A percentile compares a stretch with the other conserved stretches of the same genome.
These are phyloP conservation scores for Kluyveromyces marxianus DNA, from an alignment of 1,139 yeast genomes.

Conservation along the genomic window DNA sequence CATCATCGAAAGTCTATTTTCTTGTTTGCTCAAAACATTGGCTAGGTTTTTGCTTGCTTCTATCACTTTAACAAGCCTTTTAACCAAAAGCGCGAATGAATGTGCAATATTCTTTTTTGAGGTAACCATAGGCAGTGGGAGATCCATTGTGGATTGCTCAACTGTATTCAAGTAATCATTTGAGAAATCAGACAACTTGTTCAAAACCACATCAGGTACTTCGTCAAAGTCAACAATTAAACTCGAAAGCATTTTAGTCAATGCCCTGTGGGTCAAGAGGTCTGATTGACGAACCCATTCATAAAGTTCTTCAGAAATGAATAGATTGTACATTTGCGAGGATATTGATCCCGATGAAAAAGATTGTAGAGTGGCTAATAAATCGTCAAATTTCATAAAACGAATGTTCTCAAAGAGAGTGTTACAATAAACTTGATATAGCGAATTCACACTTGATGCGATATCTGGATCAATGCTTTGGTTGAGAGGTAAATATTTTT, in stretches of 20 bases:
- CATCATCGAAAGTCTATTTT: conserved; percentile 47
- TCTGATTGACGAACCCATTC: conserved; percentile 69
- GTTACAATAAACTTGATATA: conserved; percentile 58
- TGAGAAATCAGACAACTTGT: conserved; percentile 42
- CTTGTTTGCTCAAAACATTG: conserved; percentile 40
- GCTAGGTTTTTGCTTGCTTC: conserved; percentile 54
- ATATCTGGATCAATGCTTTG: conserved; percentile 43
- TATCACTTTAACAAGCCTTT: conserved; percentile 50
- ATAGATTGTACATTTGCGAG: conserved; percentile 55
- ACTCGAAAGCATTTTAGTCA: conserved; percentile 60
- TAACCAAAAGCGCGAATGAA: conserved; percentile 49
- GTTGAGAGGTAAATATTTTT: conserved; percentile 42
- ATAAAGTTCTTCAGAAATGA: conserved; percentile 41
- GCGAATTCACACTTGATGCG: conserved; percentile 52
- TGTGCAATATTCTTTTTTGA: conserved; percentile 50
- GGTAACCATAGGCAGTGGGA: conserved; percentile 45
- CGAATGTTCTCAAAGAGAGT: conserved; percentile 58
- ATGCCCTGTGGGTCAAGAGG: conserved; percentile 48
- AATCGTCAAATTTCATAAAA: conserved; percentile 56
- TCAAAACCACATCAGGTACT: conserved; percentile 50
- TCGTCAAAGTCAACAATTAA: conserved; percentile 46
- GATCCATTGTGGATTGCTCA: conserved; percentile 34
- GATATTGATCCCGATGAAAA: conserved; percentile 54
- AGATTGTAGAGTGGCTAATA: conserved; percentile 45
- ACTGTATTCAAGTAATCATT: conserved; percentile 38